Evolutionary conservation across 225 moss, liverwort and hornwort genomes (phyloP), one percentile per base, ranked within the genome.

Genomic region (Marchantia polymorpha): DNA sequence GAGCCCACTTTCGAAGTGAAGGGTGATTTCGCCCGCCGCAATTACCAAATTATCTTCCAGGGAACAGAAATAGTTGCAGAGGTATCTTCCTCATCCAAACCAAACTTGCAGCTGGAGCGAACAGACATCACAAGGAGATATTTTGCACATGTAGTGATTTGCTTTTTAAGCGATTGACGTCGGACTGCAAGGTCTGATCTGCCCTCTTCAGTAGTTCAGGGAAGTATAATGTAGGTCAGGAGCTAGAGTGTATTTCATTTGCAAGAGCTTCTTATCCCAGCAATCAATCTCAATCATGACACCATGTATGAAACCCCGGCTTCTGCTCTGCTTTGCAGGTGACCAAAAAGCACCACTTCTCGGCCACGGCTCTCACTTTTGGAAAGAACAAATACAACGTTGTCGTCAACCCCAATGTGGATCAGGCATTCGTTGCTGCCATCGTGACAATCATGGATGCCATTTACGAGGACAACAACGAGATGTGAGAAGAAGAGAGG

Each of bases 321-420:
- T 64, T 20, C 27, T 71, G 47, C 15, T n/a, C n/a, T 70, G n/a
- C n/a, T n/a, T n/a, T n/a, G 47, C 72, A 84, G 84, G 74, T 81
- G 39, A 47, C 49, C 52, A 20, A 13, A 4, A 85, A 85, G 71
- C 52, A 75, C 10, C 47, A 19, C 0, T 85, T 74, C 46, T 78
- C 14, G 6, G 15, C 78, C 7, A 25, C 74, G 0, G 69, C 74
- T 4, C 60, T 82, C 12, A 48, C 55, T 0, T 7, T 54, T 20
- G 64, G 82, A 0, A 85, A 85, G 82, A 54, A 82, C 64, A 85
- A 85, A 11, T 85, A 82, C 49, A 81, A 81, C 52, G 85, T 85
- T 47, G 75, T 78, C 20, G 75, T 85, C 52, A 79, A 79, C 20
- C 49, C 73, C 0, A 74, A 81, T 6, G 82, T 51, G 0, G 85